Conservation (phyloP, 768 basidiomycete genomes). For the Hypholoma sublateritium region DNA sequence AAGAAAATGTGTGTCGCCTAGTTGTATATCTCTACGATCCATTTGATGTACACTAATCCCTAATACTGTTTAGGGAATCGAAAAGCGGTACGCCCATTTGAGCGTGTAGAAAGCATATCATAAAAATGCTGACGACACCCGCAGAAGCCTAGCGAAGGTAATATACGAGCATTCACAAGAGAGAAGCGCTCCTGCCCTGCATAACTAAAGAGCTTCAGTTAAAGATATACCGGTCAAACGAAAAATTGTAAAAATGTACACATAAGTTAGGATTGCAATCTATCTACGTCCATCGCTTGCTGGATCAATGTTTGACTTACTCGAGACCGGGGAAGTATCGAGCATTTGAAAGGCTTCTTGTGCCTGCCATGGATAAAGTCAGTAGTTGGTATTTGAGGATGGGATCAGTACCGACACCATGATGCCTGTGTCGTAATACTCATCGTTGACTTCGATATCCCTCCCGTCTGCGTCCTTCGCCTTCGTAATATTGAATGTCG, state of each 20-base stretch:
- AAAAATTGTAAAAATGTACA: too few relatives aligned
- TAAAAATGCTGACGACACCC: not conserved
- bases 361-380: constrained; percentile 3
- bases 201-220: too few relatives aligned
- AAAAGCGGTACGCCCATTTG: not conserved
- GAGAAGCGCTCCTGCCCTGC: too few relatives aligned
- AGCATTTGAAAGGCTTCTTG: constrained; percentile 19
- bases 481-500: not conserved
- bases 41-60: not conserved
- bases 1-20: constrained; percentile 18
- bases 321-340: constrained; percentile 18
- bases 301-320: constrained; percentile 11
- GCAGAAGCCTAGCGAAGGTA: not conserved
- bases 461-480: constrained; percentile 11
- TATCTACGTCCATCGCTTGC: not conserved
- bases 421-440: not conserved
- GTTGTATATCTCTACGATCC: not conserved
- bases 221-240: too few relatives aligned
- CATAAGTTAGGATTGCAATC: not conserved
- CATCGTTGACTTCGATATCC: constrained; percentile 5
- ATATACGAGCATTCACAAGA: not conserved
- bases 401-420: not conserved
- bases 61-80: not conserved
- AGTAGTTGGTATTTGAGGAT: too few relatives aligned
- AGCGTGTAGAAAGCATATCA: not conserved